These are phyloP conservation scores for Spatholobus suberectus DNA, from an alignment of 306 rosid genomes.

Conservation along the genomic window DNA sequence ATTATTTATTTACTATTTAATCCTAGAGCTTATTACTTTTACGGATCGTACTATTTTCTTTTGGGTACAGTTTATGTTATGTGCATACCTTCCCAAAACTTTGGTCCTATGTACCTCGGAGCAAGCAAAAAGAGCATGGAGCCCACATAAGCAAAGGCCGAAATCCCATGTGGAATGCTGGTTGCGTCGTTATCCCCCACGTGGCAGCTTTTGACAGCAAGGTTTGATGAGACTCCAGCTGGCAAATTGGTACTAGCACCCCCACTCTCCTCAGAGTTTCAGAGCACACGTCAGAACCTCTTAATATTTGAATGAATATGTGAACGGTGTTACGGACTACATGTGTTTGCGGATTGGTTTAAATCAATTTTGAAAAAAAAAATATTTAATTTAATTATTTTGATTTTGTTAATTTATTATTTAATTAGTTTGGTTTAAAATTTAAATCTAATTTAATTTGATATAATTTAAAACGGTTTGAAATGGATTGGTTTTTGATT, in stretches of 20 bases:
- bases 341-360: too few relatives aligned
- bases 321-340: too few relatives aligned
- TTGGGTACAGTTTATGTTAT: background rate
- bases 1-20: background rate
- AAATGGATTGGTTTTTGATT: too few relatives aligned
- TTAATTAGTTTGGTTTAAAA: too few relatives aligned
- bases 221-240: constrained; percentile 44
- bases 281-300: background rate
- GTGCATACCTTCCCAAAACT: background rate
- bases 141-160: background rate
- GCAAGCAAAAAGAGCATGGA: background rate
- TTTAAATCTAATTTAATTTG: too few relatives aligned
- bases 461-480: too few relatives aligned
- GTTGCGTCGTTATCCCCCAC: constrained; percentile 44
- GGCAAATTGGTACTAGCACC: background rate
- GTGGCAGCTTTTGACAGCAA: constrained; percentile 52
- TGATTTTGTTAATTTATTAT: too few relatives aligned
- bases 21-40: too few relatives aligned
- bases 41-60: background rate
- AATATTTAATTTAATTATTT: too few relatives aligned
- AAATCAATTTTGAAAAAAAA: too few relatives aligned
- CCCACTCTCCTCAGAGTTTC: background rate
- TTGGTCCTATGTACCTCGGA: constrained; percentile 41
- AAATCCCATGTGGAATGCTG: constrained; percentile 45
- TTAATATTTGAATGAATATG: too few relatives aligned